Evolutionary conservation across 169 alveolate species (phyloP).

Genomic region (Cryptosporidium baileyi): DNA sequence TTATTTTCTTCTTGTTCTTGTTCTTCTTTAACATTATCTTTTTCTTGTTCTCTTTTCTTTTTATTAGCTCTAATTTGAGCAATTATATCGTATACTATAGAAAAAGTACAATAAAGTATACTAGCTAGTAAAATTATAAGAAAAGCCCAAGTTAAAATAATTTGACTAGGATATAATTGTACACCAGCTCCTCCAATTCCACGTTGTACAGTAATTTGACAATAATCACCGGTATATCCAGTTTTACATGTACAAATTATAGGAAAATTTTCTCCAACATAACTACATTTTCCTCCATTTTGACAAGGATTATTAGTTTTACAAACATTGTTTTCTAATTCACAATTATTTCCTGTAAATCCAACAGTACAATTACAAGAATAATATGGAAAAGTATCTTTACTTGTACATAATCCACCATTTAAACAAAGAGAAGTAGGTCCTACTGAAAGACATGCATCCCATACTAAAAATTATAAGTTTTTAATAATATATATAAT

Average conservation of each 20-base stretch:
- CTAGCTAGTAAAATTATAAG: conserved; percentile 23
- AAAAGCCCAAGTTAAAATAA: conserved; percentile 42
- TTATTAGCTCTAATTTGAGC: neutral
- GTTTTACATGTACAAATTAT: conserved; percentile 36
- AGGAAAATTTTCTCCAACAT: conserved; percentile 31
- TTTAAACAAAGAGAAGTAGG: conserved; percentile 58
- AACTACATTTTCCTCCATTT: conserved; percentile 66
- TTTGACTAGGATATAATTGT: conserved; percentile 16
- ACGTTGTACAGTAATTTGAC: conserved; percentile 17
- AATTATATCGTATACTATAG: conserved; percentile 24
- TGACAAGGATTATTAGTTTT: conserved; percentile 62
- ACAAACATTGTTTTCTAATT: conserved; percentile 48
- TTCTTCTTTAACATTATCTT: neutral
- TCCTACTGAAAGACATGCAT: conserved; percentile 33
- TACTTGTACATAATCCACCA: conserved; percentile 56
- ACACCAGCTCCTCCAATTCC: conserved; percentile 70
- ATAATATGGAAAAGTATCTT: neutral
- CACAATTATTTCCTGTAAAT: conserved; percentile 43
- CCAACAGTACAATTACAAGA: conserved; percentile 41
- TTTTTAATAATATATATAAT: neutral
- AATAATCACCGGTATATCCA: conserved; percentile 50
- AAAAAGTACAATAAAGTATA: conserved; percentile 46
- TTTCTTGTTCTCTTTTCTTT: conserved; percentile 16
- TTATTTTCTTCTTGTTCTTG: neutral
- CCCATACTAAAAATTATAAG: conserved; percentile 20